These are phyloP conservation scores for Cryphonectria naterciae DNA, from an alignment of 2,329 filamentous ascomycete genomes.

Conservation along the genomic window DNA sequence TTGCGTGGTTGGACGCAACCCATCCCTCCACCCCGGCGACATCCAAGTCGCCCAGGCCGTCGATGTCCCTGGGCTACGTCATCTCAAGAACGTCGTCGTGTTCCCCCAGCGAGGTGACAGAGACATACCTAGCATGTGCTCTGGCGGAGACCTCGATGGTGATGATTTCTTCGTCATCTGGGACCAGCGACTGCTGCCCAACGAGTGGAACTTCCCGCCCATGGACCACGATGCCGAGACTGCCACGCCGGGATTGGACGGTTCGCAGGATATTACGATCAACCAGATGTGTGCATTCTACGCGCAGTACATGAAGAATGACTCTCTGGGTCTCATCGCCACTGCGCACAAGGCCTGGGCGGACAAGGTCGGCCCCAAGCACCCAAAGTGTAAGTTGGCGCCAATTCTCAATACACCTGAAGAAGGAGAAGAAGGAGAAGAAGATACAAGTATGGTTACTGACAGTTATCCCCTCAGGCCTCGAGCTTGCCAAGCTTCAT, in stretches of 20 bases:
- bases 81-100: conserved; percentile 84
- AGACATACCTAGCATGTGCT: conserved; percentile 91
- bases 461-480: conserved; percentile 45
- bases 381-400: conserved; percentile 63
- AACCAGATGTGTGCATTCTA: conserved; percentile 84
- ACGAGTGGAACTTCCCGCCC: conserved; percentile 70
- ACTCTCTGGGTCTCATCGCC: conserved; percentile 79
- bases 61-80: conserved; percentile 70
- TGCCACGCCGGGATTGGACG: not conserved
- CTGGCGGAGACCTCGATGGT: conserved; percentile 92
- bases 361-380: conserved; percentile 71
- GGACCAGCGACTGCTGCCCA: conserved; percentile 75
- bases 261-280: conserved; percentile 63
- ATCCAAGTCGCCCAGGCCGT: conserved; percentile 86
- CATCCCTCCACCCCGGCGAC: conserved; percentile 91
- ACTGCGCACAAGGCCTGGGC: conserved; percentile 78
- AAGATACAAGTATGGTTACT: not conserved
- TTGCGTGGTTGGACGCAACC: conserved; percentile 88
- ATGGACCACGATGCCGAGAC: conserved; percentile 69
- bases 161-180: conserved; percentile 96
- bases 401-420: not conserved
- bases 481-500: conserved; percentile 78
- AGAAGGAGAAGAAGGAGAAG: too few species aligned
- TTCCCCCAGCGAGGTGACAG: conserved; percentile 82
- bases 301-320: conserved; percentile 89